These are phyloP conservation scores for Cercospora sp. DNA, from an alignment of 2,329 filamentous ascomycete species.

Conservation along the genomic window DNA sequence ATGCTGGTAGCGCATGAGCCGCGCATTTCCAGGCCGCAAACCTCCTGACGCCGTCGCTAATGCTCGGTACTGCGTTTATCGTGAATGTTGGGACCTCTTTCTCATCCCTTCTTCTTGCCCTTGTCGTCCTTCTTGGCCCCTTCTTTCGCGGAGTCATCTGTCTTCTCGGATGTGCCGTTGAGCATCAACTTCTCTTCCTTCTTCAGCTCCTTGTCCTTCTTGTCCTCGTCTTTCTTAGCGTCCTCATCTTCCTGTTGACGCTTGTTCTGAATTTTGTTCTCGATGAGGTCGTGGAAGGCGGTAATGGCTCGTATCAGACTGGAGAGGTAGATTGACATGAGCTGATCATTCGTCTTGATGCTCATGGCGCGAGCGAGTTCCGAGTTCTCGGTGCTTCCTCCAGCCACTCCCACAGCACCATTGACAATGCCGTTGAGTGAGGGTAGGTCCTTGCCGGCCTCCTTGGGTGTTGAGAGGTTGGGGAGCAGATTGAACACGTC, in stretches of 20 bases:
- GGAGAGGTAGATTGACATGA: conserved; percentile 97
- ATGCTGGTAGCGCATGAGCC: conserved; percentile 20
- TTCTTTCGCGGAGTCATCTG: conserved; percentile 51
- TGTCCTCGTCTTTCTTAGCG: conserved; percentile 66
- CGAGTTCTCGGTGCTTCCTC: conserved; percentile 62
- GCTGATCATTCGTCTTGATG: conserved; percentile 97
- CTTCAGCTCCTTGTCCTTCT: conserved; percentile 51
- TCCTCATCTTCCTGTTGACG: conserved; percentile 97
- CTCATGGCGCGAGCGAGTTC: conserved; percentile 96
- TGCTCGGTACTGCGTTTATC: conserved; percentile 10
- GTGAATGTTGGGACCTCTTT: conserved; percentile 6
- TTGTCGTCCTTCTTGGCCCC: conserved; percentile 56
- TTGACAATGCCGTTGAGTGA: conserved; percentile 54
- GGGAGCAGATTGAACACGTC: conserved; percentile 98
- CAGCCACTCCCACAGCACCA: conserved; percentile 55
- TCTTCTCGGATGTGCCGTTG: conserved; percentile 56
- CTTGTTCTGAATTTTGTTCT: conserved; percentile 99
- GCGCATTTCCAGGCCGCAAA: conserved; percentile 15
- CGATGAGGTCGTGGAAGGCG: conserved; percentile 97
- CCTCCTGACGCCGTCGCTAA: conserved; percentile 29
- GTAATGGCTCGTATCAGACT: conserved; percentile 97
- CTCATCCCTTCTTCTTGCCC: conserved; percentile 56
- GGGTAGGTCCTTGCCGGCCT: conserved; percentile 62
- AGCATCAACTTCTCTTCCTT: conserved; percentile 66
- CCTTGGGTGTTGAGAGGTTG: conserved; percentile 82